These are phyloP conservation scores for Posidonia oceanica DNA, from an alignment of 116 monocot species.

Conservation along the genomic window DNA sequence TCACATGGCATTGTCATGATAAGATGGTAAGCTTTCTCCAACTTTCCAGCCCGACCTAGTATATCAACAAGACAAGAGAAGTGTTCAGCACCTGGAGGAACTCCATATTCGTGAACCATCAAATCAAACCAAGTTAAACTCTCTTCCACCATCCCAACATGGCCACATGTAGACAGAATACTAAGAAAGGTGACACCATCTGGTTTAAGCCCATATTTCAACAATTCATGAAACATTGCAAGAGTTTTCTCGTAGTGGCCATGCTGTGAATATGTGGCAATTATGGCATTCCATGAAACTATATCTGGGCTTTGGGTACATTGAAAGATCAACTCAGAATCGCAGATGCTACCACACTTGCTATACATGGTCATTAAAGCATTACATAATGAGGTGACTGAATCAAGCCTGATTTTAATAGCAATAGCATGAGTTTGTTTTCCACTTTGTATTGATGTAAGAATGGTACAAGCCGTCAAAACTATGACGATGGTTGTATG, in stretches of 20 bases:
- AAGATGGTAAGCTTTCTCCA: conserved; percentile 53
- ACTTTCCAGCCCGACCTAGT: conserved; percentile 50
- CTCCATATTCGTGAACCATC: conserved; percentile 45
- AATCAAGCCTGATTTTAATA: conserved; percentile 40
- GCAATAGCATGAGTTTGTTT: conserved; percentile 54
- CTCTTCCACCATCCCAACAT: conserved; percentile 54
- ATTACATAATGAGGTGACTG: conserved; percentile 40
- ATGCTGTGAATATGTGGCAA: conserved; percentile 69
- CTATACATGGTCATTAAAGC: conserved; percentile 84
- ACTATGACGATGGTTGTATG: conserved; percentile 57
- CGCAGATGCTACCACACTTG: conserved; percentile 67
- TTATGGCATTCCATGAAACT: conserved; percentile 77
- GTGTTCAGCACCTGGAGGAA: conserved; percentile 54
- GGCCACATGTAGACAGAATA: conserved; percentile 60
- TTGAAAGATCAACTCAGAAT: conserved; percentile 39
- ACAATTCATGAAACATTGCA: conserved; percentile 44
- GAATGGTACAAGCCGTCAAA: conserved; percentile 57
- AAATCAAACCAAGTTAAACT: conserved; percentile 50
- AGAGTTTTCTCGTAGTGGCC: conserved; percentile 50
- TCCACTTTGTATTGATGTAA: conserved; percentile 54
- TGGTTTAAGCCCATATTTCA: conserved; percentile 33
- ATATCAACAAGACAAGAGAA: conserved; percentile 77
- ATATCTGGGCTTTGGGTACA: conserved; percentile 20
- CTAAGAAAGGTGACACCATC: conserved; percentile 76
- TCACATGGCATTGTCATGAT: conserved; percentile 57